A percentile compares a stretch with the other conserved stretches of the same genome.
Conservation (phyloP, 371 early-diverging fungal species). For the Rhizomucor miehei region DNA sequence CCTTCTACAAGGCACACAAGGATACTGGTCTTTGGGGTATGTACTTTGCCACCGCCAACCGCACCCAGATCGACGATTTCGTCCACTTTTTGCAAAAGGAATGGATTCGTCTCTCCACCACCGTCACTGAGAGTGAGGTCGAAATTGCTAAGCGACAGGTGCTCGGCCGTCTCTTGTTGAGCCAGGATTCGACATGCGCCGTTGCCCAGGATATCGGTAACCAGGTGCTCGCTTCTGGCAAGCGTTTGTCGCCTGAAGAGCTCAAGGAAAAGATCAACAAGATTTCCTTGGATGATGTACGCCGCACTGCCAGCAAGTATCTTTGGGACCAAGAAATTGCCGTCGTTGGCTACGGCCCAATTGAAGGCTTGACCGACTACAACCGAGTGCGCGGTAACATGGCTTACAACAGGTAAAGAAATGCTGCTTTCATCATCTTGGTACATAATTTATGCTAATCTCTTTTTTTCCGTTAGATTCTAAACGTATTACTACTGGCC, state of each 20-base stretch:
- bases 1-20: slow-evolving; percentile 94
- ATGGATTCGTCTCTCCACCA: slow-evolving; percentile 84
- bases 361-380: slow-evolving; percentile 87
- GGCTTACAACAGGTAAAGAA: slow-evolving; percentile 51
- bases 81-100: slow-evolving; percentile 85
- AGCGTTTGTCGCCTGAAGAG: slow-evolving; percentile 80
- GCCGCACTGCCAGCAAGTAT: slow-evolving; percentile 79
- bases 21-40: slow-evolving; percentile 95
- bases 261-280: slow-evolving; percentile 78
- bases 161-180: slow-evolving; percentile 75
- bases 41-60: slow-evolving; percentile 82
- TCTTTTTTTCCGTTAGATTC: too few species aligned
- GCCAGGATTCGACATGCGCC: slow-evolving; percentile 86
- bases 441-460: too few species aligned
- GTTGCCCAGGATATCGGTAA: slow-evolving; percentile 93
- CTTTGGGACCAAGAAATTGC: slow-evolving; percentile 73
- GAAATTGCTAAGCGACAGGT: slow-evolving; percentile 95
- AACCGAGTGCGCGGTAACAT: slow-evolving; percentile 76
- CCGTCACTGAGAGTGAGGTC: slow-evolving; percentile 85
- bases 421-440: too few species aligned
- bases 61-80: slow-evolving; percentile 77
- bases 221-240: slow-evolving; percentile 87
- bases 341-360: slow-evolving; percentile 32
- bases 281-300: slow-evolving; percentile 80
- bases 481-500: too few species aligned